Evolutionary conservation across 2,329 filamentous ascomycete genomes (phyloP), one percentile per base, ranked within the genome.

Genomic region (Gremmenia infestans): DNA sequence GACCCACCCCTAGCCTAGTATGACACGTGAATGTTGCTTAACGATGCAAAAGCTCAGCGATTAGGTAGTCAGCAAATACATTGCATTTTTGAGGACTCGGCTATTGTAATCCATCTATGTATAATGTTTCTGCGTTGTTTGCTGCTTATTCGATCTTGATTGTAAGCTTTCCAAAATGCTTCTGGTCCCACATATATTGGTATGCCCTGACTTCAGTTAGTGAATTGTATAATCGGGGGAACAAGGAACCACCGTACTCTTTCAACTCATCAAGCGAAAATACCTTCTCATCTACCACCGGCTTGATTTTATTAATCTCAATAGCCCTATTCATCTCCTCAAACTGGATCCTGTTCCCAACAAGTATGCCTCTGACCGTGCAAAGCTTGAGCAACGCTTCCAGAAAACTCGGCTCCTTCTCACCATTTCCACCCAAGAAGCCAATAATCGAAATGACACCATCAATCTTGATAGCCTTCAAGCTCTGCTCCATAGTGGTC

Each of bases 241-340:
- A 19, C 48, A 50, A 47, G 40, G 48, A 51, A n/a, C 50, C 39
- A 48, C 61, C 61, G 50, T 58, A 68, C 65, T 78, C 74, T 65
- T 72, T 74, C 2, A 72, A 47, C 55, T 79, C 65, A 17, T 78
- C 76, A 36, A 81, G 62, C 11, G 59, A 67, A 56, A 81, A 81
- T 7, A 72, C 61, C 58, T 71, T 73, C 9, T 66, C 57, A 64
- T 81, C 78, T 35, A 82, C 65, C 2, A 80, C 71, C 2, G 79
- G 78, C 54, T 71, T 70, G 32, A 74, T 74, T 23, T 72, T 68
- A 4, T 76, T 74, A 48, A 70, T 75, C 60, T 81, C 78, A 54
- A 81, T 73, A 15, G 76, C 77, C 1, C 71, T 68, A 59, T 73
- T 74, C 71, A 81, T 78, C 9, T 80, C 78, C 67, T 81, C 77